Conservation (phyloP, 163 green algal genomes). For the Chlamydomonas reinhardtii region DNA sequence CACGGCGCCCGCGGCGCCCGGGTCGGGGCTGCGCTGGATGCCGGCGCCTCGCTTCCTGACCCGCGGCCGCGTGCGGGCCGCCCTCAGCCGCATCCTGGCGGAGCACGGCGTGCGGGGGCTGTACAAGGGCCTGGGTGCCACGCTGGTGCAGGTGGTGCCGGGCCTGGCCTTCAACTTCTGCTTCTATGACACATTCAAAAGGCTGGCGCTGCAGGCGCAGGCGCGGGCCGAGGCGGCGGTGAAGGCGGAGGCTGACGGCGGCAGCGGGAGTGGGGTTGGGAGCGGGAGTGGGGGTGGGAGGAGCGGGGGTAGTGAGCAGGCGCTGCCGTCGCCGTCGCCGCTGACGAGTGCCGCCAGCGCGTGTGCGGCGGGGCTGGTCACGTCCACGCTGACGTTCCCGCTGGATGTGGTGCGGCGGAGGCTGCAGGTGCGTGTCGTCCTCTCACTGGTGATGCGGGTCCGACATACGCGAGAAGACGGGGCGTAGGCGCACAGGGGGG, state of each 20-base stretch:
- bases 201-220: neutral
- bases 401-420: conserved; percentile 89
- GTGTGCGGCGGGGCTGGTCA: conserved; percentile 80
- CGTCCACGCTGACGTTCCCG: conserved; percentile 89
- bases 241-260: neutral
- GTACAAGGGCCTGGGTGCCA: conserved; percentile 89
- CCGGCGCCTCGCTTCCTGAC: neutral
- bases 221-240: too few species aligned
- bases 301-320: neutral
- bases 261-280: neutral
- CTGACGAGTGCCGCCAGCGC: conserved; percentile 24
- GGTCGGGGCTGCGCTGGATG: neutral
- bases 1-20: neutral
- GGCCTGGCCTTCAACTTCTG: conserved; percentile 86
- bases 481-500: too few species aligned
- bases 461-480: too few species aligned
- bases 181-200: conserved; percentile 76
- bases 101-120: conserved; percentile 82
- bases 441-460: too few species aligned
- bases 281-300: neutral
- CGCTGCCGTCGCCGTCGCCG: neutral
- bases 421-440: conserved; percentile 88
- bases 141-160: conserved; percentile 78
- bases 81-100: conserved; percentile 73
- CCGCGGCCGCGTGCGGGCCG: conserved; percentile 61